These are phyloP conservation scores for Diplodia mutila DNA, from an alignment of 2,329 filamentous ascomycete species.

Conservation along the genomic window DNA sequence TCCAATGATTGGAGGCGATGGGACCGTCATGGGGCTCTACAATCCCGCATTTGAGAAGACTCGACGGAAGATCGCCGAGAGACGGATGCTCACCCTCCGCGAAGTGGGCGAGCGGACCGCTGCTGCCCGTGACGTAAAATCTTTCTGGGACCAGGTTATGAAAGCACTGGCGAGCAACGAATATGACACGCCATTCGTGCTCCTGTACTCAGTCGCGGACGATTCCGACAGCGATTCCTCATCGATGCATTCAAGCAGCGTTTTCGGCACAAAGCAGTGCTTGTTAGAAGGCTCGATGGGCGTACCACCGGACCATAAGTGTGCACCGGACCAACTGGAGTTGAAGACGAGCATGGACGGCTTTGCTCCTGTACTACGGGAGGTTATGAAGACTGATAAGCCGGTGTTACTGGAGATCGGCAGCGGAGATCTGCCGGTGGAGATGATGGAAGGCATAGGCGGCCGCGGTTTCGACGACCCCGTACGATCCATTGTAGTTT, in stretches of 20 bases:
- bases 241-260: slow-evolving; percentile 70
- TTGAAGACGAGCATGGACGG: slow-evolving; percentile 70
- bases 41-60: slow-evolving; percentile 85
- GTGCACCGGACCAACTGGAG: slow-evolving; percentile 66
- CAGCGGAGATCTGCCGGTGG: slow-evolving; percentile 65
- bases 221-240: slow-evolving; percentile 72
- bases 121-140: slow-evolving; percentile 70
- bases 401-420: slow-evolving; percentile 71
- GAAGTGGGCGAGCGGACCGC: slow-evolving; percentile 78
- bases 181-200: slow-evolving; percentile 73
- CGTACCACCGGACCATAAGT: slow-evolving; percentile 65
- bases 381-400: slow-evolving; percentile 70
- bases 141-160: slow-evolving; percentile 74
- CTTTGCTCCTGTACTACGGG: slow-evolving; percentile 75
- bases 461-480: slow-evolving; percentile 74
- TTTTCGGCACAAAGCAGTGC: slow-evolving; percentile 65
- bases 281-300: slow-evolving; percentile 74
- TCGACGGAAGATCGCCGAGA: slow-evolving; percentile 73
- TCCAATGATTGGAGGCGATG: slow-evolving; percentile 74
- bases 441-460: slow-evolving; percentile 68
- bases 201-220: slow-evolving; percentile 76
- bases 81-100: slow-evolving; percentile 76
- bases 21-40: slow-evolving; percentile 74
- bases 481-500: slow-evolving; percentile 72
- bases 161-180: slow-evolving; percentile 74